Conservation (phyloP, 257 asterid genomes). For the Oldenlandia corymbosa region DNA sequence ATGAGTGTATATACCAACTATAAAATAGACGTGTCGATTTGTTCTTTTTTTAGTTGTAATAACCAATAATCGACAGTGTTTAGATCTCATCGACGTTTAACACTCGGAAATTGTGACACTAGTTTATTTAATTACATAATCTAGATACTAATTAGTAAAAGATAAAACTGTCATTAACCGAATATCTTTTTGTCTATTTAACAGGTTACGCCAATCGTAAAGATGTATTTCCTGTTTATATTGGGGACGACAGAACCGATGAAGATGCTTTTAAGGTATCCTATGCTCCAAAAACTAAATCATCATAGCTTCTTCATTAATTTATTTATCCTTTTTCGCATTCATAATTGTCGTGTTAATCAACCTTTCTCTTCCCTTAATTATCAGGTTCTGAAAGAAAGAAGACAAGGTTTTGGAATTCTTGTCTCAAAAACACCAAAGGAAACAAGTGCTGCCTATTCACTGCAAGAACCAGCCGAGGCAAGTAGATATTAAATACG, state of each 20-base stretch:
- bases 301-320: background rate
- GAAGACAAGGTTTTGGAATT: slow-evolving; percentile 87
- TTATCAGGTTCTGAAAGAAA: slow-evolving; percentile 59
- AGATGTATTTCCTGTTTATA: slow-evolving; percentile 78
- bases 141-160: background rate
- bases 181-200: background rate
- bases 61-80: background rate
- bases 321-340: background rate
- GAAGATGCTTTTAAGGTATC: slow-evolving; percentile 92
- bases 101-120: background rate
- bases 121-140: slow-evolving; percentile 1
- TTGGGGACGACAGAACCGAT: slow-evolving; percentile 87
- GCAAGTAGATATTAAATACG: slow-evolving; percentile 19
- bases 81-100: background rate
- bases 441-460: slow-evolving; percentile 77
- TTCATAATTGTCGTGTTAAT: background rate
- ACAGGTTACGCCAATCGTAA: slow-evolving; percentile 45
- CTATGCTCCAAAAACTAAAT: slow-evolving; percentile 4
- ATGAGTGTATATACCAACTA: too few species aligned
- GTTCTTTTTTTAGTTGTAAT: background rate
- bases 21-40: too few species aligned
- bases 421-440: slow-evolving; percentile 78
- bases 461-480: slow-evolving; percentile 89
- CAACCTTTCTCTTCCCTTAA: background rate
- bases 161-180: background rate